Conservation (phyloP, 345 rosid species). For the Syzygium jambos region DNA sequence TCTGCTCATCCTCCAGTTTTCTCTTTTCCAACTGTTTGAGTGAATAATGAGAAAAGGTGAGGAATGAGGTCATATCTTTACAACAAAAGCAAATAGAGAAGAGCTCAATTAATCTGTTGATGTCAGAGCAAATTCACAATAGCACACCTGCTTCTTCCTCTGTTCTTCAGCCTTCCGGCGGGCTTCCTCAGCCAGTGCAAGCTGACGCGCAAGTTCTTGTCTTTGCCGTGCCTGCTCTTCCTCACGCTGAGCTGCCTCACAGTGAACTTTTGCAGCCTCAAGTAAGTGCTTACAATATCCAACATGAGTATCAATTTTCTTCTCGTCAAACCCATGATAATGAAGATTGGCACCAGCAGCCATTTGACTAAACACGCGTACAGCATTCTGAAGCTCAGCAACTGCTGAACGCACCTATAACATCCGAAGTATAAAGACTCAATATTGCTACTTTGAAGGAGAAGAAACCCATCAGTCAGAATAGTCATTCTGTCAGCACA, state of each 20-base stretch:
- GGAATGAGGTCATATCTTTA: neutral
- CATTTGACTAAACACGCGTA: slow-evolving; percentile 73
- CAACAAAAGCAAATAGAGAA: slow-evolving; percentile 1
- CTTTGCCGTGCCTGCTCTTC: slow-evolving; percentile 89
- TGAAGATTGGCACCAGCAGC: slow-evolving; percentile 92
- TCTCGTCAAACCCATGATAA: slow-evolving; percentile 90
- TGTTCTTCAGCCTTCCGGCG: slow-evolving; percentile 98
- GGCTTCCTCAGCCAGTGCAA: slow-evolving; percentile 95
- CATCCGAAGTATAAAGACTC: neutral
- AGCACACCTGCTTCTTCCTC: slow-evolving; percentile 72
- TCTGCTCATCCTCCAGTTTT: slow-evolving; percentile 87
- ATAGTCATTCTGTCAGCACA: neutral
- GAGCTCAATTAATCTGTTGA: neutral
- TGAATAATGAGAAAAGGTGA: neutral
- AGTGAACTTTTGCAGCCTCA: slow-evolving; percentile 86
- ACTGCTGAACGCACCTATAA: slow-evolving; percentile 87
- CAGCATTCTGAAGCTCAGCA: slow-evolving; percentile 93
- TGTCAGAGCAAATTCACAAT: neutral
- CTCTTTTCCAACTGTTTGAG: slow-evolving; percentile 76
- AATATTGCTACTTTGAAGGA: neutral
- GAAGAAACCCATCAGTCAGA: neutral
- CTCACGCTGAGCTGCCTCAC: slow-evolving; percentile 90
- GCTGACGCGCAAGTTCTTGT: slow-evolving; percentile 90
- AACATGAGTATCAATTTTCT: slow-evolving; percentile 95
- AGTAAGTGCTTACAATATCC: slow-evolving; percentile 95